Evolutionary conservation across 495 filamentous ascomycete genomes (phyloP), one percentile per base, ranked within the genome.

Genomic region (Xanthoparmelia taractica): DNA sequence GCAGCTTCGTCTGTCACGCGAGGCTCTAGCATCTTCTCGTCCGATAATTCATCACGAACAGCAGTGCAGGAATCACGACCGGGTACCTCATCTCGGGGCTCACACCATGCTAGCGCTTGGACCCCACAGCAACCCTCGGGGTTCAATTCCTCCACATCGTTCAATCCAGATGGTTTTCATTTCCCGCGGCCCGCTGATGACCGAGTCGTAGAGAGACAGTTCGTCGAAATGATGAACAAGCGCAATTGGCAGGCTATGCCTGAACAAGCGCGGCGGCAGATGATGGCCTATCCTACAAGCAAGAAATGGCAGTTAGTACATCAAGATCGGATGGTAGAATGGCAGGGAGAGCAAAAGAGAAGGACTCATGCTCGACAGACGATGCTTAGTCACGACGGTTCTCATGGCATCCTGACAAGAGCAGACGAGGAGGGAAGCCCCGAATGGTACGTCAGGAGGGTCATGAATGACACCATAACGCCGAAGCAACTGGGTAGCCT

Each of bases 281-380:
- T 98, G 91, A 80, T 92, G 73, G 89, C 91, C 20, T 97, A 98
- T 70, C 90, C 91, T 17, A 81, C 93, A 33, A 82, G 83, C 52
- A 97, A 97, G 78, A 98, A 98, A 78, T 98, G 94, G 94, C 95
- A 91, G 2, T 79, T 98, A 64, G 91, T 98, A 57, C 87, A 97
- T 72, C 93, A 98, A 72, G 94, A 98, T 76, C 87, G 91, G 41
- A 78, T 97, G 70, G 88, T 91, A 3, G 95, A 97, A 76, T 86
- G 86, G 78, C 92, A 98, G 78, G 89, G 90, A 27, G 93, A 97
- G 69, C 90, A 96, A 77, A 97, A 93, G 76, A 86, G 92, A 67
- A 76, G 86, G 63, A 83, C 85, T 63, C 87, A 86, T 63, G 84
- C 88, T 29, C 84, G 85, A 61, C 78, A 80, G 52, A 87, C 84